Evolutionary conservation across 2,329 filamentous ascomycete genomes (phyloP).

Genomic region (Fusarium sp.): DNA sequence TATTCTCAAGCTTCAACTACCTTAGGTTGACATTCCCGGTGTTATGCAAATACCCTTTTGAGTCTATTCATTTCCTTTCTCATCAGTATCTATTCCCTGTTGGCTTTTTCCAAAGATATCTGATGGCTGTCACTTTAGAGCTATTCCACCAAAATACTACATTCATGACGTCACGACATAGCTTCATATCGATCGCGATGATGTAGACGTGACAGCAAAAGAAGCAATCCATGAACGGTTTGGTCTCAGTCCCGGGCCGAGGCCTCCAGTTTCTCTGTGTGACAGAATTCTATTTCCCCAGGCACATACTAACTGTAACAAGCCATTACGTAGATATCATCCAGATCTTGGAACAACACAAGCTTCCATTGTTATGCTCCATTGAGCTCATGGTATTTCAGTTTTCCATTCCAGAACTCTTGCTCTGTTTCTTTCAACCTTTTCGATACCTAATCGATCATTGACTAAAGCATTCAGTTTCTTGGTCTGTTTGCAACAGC

Average conservation of each 20-base stretch:
- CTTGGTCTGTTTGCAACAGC: background rate
- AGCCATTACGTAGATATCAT: constrained; percentile 33
- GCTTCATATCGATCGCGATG: constrained; percentile 33
- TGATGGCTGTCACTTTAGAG: background rate
- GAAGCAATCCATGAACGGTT: background rate
- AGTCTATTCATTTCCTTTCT: background rate
- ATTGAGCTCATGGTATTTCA: constrained; percentile 22
- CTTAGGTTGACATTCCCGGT: background rate
- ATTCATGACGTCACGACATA: constrained; percentile 43
- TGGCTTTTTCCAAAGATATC: background rate
- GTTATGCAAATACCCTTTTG: background rate
- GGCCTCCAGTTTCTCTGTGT: background rate
- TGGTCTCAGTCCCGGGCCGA: constrained; percentile 5
- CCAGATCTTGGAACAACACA: constrained; percentile 26
- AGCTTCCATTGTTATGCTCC: constrained; percentile 28
- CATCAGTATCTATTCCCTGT: background rate
- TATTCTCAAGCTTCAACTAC: background rate
- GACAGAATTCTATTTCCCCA: constrained; percentile 24
- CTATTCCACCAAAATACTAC: constrained; percentile 16
- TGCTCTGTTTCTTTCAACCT: background rate
- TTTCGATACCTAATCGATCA: background rate
- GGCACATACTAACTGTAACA: constrained; percentile 1
- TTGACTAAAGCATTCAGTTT: constrained; percentile 1
- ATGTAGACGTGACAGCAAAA: constrained; percentile 41
- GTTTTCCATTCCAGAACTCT: background rate